Evolutionary conservation across 2,329 filamentous ascomycete genomes (phyloP).

Genomic region (Chaetomiaceae sp.): DNA sequence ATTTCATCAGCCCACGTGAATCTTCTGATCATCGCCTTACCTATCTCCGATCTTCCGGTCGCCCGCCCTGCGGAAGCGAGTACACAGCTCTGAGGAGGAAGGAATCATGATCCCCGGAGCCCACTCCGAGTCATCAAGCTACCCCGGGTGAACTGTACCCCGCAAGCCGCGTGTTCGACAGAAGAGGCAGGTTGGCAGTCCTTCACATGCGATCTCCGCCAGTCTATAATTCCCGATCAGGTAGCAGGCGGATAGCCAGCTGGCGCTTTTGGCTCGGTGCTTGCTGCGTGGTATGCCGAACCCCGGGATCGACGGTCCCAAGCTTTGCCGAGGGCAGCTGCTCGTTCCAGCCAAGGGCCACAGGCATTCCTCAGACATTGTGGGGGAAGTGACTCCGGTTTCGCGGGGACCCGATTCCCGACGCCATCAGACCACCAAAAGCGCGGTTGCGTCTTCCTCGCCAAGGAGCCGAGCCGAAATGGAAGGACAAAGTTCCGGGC

Average conservation of each 20-base stretch:
- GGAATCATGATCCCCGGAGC: neutral
- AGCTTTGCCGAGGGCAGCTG: slow-evolving; percentile 7
- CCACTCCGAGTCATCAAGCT: neutral
- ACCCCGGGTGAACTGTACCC: neutral
- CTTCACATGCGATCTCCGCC: slow-evolving; percentile 13
- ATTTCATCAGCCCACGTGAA: neutral
- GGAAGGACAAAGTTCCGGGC: too few relatives aligned
- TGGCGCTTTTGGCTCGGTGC: neutral
- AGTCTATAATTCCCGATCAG: neutral
- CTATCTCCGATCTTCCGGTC: neutral
- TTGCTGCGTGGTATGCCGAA: neutral
- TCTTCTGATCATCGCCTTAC: neutral
- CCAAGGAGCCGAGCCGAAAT: too few relatives aligned
- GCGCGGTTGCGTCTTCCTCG: too few relatives aligned
- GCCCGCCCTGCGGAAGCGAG: too few relatives aligned
- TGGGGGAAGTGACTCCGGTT: slow-evolving; percentile 7
- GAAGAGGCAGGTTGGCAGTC: slow-evolving; percentile 11
- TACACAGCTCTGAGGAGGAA: too few relatives aligned
- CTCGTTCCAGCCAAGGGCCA: neutral
- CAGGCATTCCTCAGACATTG: too few relatives aligned
- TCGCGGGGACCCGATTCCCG: too few relatives aligned
- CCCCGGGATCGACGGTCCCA: slow-evolving; percentile 6
- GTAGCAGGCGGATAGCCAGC: neutral
- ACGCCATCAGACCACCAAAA: neutral
- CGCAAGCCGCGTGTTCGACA: neutral